These are phyloP conservation scores for Grosmannia huntii DNA, from an alignment of 2,329 filamentous ascomycete species.

Conservation along the genomic window DNA sequence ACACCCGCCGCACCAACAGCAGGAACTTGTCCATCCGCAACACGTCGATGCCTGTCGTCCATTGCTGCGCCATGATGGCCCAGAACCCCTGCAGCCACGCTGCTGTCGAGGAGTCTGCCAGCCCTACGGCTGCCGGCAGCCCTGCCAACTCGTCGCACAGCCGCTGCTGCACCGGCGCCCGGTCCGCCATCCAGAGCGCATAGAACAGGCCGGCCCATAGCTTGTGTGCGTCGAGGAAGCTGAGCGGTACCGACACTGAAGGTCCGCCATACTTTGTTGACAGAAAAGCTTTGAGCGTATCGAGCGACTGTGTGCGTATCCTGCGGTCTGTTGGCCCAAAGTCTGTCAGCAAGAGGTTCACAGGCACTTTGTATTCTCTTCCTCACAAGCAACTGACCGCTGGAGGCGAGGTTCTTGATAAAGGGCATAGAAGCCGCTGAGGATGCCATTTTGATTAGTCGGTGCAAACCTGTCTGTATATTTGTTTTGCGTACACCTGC, in stretches of 20 bases:
- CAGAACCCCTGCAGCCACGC: conserved; percentile 54
- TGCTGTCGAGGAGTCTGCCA: conserved; percentile 34
- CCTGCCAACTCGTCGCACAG: conserved; percentile 66
- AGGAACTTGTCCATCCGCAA: conserved; percentile 88
- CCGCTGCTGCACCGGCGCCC: conserved; percentile 72
- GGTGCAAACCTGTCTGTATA: not conserved
- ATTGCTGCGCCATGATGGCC: conserved; percentile 57
- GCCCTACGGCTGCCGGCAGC: conserved; percentile 29
- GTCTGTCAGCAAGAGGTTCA: not conserved
- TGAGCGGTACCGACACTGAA: conserved; percentile 35
- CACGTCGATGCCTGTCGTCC: conserved; percentile 57
- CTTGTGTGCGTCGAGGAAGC: conserved; percentile 63
- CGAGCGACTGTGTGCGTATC: conserved; percentile 63
- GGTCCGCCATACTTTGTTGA: conserved; percentile 32
- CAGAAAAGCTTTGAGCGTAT: conserved; percentile 68
- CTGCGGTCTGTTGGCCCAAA: conserved; percentile 50
- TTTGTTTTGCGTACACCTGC: not conserved
- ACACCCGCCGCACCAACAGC: conserved; percentile 64
- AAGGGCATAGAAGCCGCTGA: conserved; percentile 48
- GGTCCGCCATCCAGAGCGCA: conserved; percentile 88
- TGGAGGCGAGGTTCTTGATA: conserved; percentile 72
- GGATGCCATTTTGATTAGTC: not conserved
- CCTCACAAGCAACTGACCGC: conserved; percentile 41
- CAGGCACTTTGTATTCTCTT: not conserved
- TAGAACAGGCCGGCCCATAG: conserved; percentile 94